These are phyloP conservation scores for Pseudotsuga menziesii DNA, from an alignment of 75 land plant genomes.

Conservation along the genomic window DNA sequence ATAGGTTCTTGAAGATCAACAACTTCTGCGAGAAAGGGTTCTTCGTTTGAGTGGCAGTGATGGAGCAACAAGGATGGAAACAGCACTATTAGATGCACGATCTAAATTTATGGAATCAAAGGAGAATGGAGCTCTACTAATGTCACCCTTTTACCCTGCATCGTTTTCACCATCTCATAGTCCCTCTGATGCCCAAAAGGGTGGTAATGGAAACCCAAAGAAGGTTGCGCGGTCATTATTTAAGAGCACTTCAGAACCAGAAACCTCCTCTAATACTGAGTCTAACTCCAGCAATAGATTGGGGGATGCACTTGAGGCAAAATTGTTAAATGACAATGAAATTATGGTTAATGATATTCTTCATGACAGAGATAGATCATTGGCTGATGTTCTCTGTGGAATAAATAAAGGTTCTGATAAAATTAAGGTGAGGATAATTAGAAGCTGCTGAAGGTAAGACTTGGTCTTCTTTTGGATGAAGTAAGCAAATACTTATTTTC, in stretches of 20 bases:
- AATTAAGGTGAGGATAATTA: slow-evolving; percentile 23
- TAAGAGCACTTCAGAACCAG: slow-evolving; percentile 9
- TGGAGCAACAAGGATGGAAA: slow-evolving; percentile 78
- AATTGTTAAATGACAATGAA: slow-evolving; percentile 59
- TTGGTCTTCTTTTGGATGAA: background rate
- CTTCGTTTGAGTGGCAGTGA: slow-evolving; percentile 75
- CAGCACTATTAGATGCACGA: slow-evolving; percentile 67
- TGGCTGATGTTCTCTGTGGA: slow-evolving; percentile 18
- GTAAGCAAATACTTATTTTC: background rate
- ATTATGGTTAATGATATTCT: slow-evolving; percentile 79
- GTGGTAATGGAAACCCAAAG: slow-evolving; percentile 15
- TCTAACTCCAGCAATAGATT: background rate
- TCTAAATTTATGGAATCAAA: slow-evolving; percentile 61
- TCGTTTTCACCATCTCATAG: slow-evolving; percentile 22
- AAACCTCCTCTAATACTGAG: background rate
- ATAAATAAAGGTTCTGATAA: slow-evolving; percentile 11
- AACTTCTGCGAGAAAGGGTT: slow-evolving; percentile 76
- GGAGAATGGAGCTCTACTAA: slow-evolving; percentile 49
- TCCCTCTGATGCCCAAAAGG: background rate
- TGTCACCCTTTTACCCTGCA: slow-evolving; percentile 47
- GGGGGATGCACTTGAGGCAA: slow-evolving; percentile 12
- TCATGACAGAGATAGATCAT: slow-evolving; percentile 46
- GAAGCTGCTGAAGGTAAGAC: background rate
- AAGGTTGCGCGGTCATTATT: slow-evolving; percentile 69
- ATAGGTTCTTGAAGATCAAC: slow-evolving; percentile 90